phyloP scores from a whole-genome alignment of 2,329 filamentous ascomycete species.

The Exutisphaerella laricina region DNA sequence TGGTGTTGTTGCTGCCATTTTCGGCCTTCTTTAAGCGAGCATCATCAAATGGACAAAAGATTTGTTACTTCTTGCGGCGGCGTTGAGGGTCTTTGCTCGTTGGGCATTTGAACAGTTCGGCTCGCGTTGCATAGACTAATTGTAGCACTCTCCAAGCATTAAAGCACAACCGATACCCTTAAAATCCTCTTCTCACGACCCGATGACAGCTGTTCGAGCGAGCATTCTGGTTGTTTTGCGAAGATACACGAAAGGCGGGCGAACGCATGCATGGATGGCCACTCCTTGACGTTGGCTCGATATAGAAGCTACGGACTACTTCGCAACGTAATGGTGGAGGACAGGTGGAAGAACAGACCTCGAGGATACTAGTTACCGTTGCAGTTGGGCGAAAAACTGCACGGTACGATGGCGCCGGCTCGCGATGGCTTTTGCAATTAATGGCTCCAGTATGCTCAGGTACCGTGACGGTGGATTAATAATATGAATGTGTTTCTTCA shows the following conservation, averaged over 20 bases:
- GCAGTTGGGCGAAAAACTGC: constrained; percentile 8
- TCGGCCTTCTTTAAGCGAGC: constrained; percentile 40
- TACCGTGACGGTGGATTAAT: constrained; percentile 1
- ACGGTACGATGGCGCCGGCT: not conserved
- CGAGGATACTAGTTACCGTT: constrained; percentile 3
- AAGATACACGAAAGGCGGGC: constrained; percentile 9
- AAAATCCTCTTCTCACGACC: constrained; percentile 17
- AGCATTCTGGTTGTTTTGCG: constrained; percentile 14
- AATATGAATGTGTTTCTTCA: constrained; percentile 4
- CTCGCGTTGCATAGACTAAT: constrained; percentile 34
- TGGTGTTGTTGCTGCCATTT: constrained; percentile 45
- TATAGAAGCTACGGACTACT: constrained; percentile 6
- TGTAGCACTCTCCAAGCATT: constrained; percentile 22
- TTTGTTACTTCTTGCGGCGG: constrained; percentile 20
- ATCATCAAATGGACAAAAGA: constrained; percentile 8
- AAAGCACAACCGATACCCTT: constrained; percentile 16
- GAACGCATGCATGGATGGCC: constrained; percentile 14
- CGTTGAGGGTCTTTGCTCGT: constrained; percentile 17
- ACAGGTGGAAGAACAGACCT: constrained; percentile 5
- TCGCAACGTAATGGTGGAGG: constrained; percentile 12
- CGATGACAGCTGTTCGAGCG: constrained; percentile 17
- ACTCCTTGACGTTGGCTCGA: constrained; percentile 8
- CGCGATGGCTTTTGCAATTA: not conserved
- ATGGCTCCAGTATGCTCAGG: constrained; percentile 3
- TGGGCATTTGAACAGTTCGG: constrained; percentile 22